Base-by-base conservation (phyloP, 352 stramenopile species). In the Phytophthora quininea region DNA sequence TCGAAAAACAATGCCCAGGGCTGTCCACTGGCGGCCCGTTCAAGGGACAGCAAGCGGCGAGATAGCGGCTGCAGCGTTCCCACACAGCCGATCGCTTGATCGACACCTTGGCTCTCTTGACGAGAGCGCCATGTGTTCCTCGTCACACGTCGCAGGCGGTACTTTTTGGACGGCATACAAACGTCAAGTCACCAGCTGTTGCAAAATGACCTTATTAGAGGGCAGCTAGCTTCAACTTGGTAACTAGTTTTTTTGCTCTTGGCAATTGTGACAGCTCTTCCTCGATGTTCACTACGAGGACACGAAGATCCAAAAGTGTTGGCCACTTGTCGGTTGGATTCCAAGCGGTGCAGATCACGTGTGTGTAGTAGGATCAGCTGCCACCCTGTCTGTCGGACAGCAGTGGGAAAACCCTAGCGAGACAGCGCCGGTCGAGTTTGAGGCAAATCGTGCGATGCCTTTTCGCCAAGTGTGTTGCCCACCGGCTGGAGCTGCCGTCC, bases 401-500 rank as follows among this genome's bases (percentile, higher is more conserved):
- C 19, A 24, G 19, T 24, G 19, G 19, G 40, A 47, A 47, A 14
- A 24, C 40, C 40, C 10, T 7, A 47, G 10, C 19, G 53, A 48
- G 59, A 24, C 19, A 24, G 19, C 19, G 19, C 19, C 19, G 19
- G 19, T 24, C 19, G 19, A 24, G 19, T 24, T 61, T 59, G 43
- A 27, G 35, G 29, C 66, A 58, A 73, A 73, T 70, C 66, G 38
- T 50, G 31, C 37, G 54, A 53, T 49, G 42, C 24, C 4, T 46
- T 64, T 69, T 42, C 12, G 42, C 48, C 46, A 42, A 27, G 31
- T 27, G 52, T 67, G 51, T 27, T 55, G 51, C 55, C 54, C 43
- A 61, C 60, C 61, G 66, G 66, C 48, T 70, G 66, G 58, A 10
- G 14, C n/a, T 7, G 58, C 49, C 52, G 47, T 72, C 52, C 64